Base-by-base conservation (phyloP, 148 eudicot species). In the Diospyros lotus region DNA sequence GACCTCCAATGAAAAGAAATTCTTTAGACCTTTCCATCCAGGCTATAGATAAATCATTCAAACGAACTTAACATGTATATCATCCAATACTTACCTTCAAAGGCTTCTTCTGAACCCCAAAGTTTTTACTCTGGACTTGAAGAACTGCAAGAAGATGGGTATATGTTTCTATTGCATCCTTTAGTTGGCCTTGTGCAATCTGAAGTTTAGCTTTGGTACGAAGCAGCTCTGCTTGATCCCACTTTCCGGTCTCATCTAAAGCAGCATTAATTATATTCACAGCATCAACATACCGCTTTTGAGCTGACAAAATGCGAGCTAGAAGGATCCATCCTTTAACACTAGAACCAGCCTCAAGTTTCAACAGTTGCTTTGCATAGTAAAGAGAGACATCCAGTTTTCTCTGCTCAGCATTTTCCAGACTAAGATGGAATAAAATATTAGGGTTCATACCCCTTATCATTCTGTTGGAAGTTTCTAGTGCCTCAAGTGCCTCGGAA, bases 391-490 rank as follows among this genome's bases (percentile, higher is more conserved):
- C 78, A 83, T 90, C 96, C 85, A 94, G 82, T 77, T 90, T 94
- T 79, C 98, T 90, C 75, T 92, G 93, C 89, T 90, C 92, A 40
- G 96, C 98, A 86, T 90, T 81, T 82, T 90, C 97, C 56, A 94
- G 68, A 72, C 87, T 80, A 71, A 94, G 86, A 76, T 89, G 91
- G 77, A 79, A 90, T 59, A 90, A 28, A 40, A 87, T 77, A 42
- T 74, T 53, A 18, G 89, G 58, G 59, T 90, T 82, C 9, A 61
- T 66, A 76, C 80, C 80, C 64, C 50, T 82, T 1, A 80, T 84
- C 73, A 80, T 45, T 66, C 63, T 74, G 42, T 80, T 80, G 11
- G 97, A 89, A 72, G 79, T 80, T 78, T 83, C 94, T 60, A 94
- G 73, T 1, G 85, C 81, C 6, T 85, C 79, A 52, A 92, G 79